A percentile compares a stretch with the other conserved stretches of the same genome.
phyloP scores from a whole-genome alignment of 495 filamentous ascomycete species.

The Hypoxylon fragiforme region DNA sequence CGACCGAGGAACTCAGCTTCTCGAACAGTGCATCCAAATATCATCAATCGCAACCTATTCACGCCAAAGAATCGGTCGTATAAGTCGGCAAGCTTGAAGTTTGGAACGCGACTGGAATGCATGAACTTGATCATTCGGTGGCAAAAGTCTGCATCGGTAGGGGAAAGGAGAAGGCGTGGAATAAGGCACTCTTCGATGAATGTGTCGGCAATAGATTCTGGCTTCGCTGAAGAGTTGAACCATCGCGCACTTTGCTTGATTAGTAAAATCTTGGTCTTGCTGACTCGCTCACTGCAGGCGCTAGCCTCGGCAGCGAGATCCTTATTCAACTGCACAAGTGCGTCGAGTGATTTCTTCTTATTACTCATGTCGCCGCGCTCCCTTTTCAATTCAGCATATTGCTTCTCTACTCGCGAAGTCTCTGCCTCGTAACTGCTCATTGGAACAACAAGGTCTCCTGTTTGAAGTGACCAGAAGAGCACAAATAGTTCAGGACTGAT shows the following conservation, averaged over 20 bases:
- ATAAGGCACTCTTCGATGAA: slow-evolving; percentile 89
- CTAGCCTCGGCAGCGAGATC: slow-evolving; percentile 72
- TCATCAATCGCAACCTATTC: slow-evolving; percentile 73
- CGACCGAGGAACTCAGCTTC: slow-evolving; percentile 90
- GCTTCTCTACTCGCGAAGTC: slow-evolving; percentile 61
- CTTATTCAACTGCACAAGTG: slow-evolving; percentile 59
- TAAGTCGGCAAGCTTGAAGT: slow-evolving; percentile 83
- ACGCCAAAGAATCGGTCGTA: slow-evolving; percentile 83
- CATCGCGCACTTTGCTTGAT: slow-evolving; percentile 58
- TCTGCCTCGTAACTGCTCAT: slow-evolving; percentile 75
- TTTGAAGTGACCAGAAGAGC: slow-evolving; percentile 89
- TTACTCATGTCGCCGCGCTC: slow-evolving; percentile 74
- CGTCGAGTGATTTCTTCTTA: slow-evolving; percentile 61
- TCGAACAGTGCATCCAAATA: slow-evolving; percentile 83
- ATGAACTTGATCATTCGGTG: slow-evolving; percentile 84
- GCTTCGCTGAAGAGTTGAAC: slow-evolving; percentile 71
- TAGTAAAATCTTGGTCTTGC: slow-evolving; percentile 63
- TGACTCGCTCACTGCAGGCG: slow-evolving; percentile 64
- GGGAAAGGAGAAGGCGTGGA: slow-evolving; percentile 80
- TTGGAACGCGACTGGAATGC: slow-evolving; percentile 77
- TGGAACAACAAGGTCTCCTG: slow-evolving; percentile 76
- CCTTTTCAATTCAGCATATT: slow-evolving; percentile 61
- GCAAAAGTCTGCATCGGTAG: slow-evolving; percentile 82
- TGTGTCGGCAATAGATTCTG: slow-evolving; percentile 68
- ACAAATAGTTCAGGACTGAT: slow-evolving; percentile 80